Conservation (phyloP, 2,329 filamentous ascomycete species). For the Penicillium sp. region DNA sequence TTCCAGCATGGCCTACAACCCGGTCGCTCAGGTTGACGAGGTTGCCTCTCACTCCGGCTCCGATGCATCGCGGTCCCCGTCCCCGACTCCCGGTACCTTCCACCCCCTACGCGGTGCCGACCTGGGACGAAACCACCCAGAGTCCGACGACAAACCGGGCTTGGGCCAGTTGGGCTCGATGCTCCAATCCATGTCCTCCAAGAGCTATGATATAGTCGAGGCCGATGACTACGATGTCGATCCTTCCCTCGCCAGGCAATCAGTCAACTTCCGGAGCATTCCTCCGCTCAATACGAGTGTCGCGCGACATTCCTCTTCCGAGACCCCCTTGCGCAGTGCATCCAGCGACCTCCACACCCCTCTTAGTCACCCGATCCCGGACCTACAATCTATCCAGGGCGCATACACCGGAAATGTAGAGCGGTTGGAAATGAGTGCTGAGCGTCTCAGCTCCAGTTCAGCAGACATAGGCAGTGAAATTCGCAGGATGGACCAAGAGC, state of each 20-base stretch:
- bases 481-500: slow-evolving; percentile 46
- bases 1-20: slow-evolving; percentile 44
- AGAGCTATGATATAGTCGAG: slow-evolving; percentile 48
- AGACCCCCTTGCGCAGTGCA: slow-evolving; percentile 39
- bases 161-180: slow-evolving; percentile 32
- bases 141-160: slow-evolving; percentile 24
- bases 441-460: slow-evolving; percentile 48
- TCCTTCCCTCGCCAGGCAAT: slow-evolving; percentile 22
- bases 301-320: slow-evolving; percentile 27
- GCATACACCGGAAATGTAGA: slow-evolving; percentile 52
- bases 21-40: slow-evolving; percentile 44
- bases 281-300: slow-evolving; percentile 30
- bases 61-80: slow-evolving; percentile 34
- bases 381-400: slow-evolving; percentile 51
- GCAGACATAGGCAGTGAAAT: slow-evolving; percentile 47
- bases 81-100: slow-evolving; percentile 28
- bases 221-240: slow-evolving; percentile 47
- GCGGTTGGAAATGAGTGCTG: slow-evolving; percentile 49
- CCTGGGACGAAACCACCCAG: slow-evolving; percentile 28
- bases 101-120: slow-evolving; percentile 32
- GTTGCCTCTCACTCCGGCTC: slow-evolving; percentile 38
- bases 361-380: slow-evolving; percentile 50
- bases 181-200: slow-evolving; percentile 38
- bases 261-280: slow-evolving; percentile 26
- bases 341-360: slow-evolving; percentile 43